Evolutionary conservation across 805 yeast genomes (phyloP).

Genomic region (Candida peoriensis): DNA sequence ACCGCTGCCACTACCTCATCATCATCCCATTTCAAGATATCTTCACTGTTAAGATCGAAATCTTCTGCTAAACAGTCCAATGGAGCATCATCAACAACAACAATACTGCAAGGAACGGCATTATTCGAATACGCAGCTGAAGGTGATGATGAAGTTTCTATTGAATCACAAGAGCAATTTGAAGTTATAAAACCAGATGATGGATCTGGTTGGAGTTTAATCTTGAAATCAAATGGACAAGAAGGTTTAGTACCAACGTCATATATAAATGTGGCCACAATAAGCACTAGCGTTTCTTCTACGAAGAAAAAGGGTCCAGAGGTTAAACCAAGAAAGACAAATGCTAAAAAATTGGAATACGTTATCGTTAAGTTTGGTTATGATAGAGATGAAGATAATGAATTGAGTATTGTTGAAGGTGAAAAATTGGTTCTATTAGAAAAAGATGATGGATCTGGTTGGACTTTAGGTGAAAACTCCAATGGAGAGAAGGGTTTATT

Average conservation of each 20-base stretch:
- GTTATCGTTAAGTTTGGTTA: slow-evolving; percentile 22
- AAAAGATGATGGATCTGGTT: slow-evolving; percentile 83
- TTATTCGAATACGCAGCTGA: slow-evolving; percentile 39
- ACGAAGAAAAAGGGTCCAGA: slow-evolving; percentile 18
- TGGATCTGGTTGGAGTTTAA: slow-evolving; percentile 85
- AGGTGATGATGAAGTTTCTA: slow-evolving; percentile 71
- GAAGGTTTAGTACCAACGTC: slow-evolving; percentile 84
- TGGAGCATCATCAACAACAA: slow-evolving; percentile 16
- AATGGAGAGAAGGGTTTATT: slow-evolving; percentile 62
- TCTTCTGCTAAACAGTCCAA: slow-evolving; percentile 6
- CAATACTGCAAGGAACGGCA: slow-evolving; percentile 37
- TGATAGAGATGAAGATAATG: slow-evolving; percentile 58
- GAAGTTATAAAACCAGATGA: slow-evolving; percentile 64
- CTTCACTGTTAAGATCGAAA: slow-evolving; percentile 18
- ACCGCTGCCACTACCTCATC: slow-evolving; percentile 11
- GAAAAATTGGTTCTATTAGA: slow-evolving; percentile 65
- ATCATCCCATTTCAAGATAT: slow-evolving; percentile 12
- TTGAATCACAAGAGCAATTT: slow-evolving; percentile 57
- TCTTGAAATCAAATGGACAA: slow-evolving; percentile 41
- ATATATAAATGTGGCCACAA: slow-evolving; percentile 49
- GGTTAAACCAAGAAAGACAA: slow-evolving; percentile 17
- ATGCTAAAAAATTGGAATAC: slow-evolving; percentile 13
- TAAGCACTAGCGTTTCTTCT: slow-evolving; percentile 7
- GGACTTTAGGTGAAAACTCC: slow-evolving; percentile 84
- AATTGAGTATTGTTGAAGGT: slow-evolving; percentile 65